phyloP scores from a whole-genome alignment of 1,284 basidiomycete species.

The Puccinia novopanici region DNA sequence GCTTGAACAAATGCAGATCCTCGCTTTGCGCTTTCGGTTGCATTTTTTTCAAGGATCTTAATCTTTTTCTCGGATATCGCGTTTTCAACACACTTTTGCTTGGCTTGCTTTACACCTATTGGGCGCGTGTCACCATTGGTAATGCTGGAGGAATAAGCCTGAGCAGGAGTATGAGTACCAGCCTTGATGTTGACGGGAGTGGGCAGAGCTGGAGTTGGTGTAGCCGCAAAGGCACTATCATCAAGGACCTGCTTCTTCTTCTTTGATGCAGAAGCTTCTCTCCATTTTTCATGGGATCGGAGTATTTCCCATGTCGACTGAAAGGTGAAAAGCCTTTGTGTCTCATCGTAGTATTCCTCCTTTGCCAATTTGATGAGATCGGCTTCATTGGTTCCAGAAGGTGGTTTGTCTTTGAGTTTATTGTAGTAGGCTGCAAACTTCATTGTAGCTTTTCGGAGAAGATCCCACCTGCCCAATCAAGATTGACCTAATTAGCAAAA shows the following conservation, averaged over 20 bases:
- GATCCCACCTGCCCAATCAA: slow-evolving; percentile 13
- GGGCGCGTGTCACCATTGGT: background rate
- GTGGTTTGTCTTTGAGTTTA: background rate
- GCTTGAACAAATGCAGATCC: background rate
- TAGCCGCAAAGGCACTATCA: background rate
- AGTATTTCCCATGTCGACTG: background rate
- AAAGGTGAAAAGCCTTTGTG: background rate
- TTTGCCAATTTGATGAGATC: background rate
- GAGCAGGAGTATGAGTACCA: too few species aligned
- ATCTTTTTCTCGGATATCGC: background rate
- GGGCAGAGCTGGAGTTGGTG: background rate
- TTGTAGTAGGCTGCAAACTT: slow-evolving; percentile 5
- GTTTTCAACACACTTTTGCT: background rate
- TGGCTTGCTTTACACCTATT: slow-evolving; percentile 6
- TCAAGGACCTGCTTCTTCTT: background rate
- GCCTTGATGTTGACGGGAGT: too few species aligned
- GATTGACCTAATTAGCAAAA: background rate
- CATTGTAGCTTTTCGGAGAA: slow-evolving; percentile 2
- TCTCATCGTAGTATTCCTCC: background rate
- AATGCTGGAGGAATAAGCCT: background rate
- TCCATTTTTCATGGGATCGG: background rate
- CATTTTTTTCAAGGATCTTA: background rate
- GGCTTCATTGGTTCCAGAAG: background rate
- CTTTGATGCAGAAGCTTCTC: background rate
- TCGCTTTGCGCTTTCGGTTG: background rate